Evolutionary conservation across 169 alveolate genomes (phyloP), one percentile per base, ranked within the genome.

Genomic region (Eimeria nieschulzi): DNA sequence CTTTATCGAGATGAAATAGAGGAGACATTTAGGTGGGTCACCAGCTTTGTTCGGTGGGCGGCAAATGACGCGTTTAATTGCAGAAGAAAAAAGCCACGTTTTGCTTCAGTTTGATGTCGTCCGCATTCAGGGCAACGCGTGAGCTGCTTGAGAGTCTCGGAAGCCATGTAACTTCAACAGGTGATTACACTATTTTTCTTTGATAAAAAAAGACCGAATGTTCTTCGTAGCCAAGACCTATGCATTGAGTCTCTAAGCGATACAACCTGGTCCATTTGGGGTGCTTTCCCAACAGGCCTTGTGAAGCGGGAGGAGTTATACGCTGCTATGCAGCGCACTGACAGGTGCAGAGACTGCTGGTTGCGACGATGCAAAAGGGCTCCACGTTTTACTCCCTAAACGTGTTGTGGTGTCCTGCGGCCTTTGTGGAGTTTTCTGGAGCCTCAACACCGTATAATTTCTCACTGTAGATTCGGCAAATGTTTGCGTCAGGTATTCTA

Each of bases 1-100:
- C 83, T 66, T 51, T 88, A 73, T 83, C 79, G 68, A 10, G 93
- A 88, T 17, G 93, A 88, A 64, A 33, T 88, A 23, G 93, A 88
- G n/a, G 93, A 88, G 51, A 64, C 93, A 19, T 88, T 83, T 72
- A 39, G 93, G 93, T 78, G 33, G 3, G 83, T 7, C 55, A 7
- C 5, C 53, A 12, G 56, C n/a, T n/a, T n/a, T n/a, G n/a, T n/a
- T n/a, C n/a, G n/a, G n/a, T n/a, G n/a, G n/a, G n/a, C n/a, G n/a
- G n/a, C n/a, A n/a, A n/a, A n/a, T n/a, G n/a, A n/a, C n/a, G n/a
- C n/a, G n/a, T n/a, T n/a, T n/a, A n/a, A n/a, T 13, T 51, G 68
- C 19, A n/a, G 9, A 39, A 39, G 63, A 19, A 73, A 13, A 13
- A n/a, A 15, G 15, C 21, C 46, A 63, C 83, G 5, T 73, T 17